Conservation (phyloP, 1,284 basidiomycete genomes). For the Pseudozyma flocculosa region DNA sequence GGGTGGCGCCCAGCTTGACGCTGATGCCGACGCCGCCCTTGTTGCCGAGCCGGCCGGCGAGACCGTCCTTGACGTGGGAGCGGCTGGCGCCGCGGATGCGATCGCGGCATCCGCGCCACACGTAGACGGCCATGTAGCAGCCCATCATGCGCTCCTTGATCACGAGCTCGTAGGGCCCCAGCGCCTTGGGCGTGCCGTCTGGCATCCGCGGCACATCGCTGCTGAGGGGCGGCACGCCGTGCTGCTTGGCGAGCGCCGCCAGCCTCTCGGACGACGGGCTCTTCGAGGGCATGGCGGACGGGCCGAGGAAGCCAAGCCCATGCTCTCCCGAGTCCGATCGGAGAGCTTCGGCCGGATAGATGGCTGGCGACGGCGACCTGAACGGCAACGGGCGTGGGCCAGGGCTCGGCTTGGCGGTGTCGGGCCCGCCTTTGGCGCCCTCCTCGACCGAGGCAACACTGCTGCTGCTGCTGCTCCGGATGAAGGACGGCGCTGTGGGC, state of each 20-base stretch:
- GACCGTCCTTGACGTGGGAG: constrained; percentile 73
- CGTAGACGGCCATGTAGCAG: constrained; percentile 65
- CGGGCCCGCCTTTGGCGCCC: too few species aligned
- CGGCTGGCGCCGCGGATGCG: constrained; percentile 59
- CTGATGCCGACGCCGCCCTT: constrained; percentile 76
- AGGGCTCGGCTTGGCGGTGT: neutral
- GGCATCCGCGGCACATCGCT: neutral
- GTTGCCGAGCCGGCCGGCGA: constrained; percentile 81
- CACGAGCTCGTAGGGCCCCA: constrained; percentile 71
- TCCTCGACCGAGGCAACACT: too few species aligned
- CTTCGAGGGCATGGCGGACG: neutral
- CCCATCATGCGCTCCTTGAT: constrained; percentile 86
- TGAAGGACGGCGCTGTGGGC: too few species aligned
- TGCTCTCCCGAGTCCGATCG: neutral
- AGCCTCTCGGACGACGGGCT: neutral
- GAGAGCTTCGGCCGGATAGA: neutral
- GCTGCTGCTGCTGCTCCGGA: too few species aligned
- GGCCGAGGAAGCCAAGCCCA: neutral
- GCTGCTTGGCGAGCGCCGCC: neutral
- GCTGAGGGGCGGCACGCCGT: neutral
- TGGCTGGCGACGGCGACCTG: neutral
- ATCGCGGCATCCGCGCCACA: constrained; percentile 48
- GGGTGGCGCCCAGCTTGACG: constrained; percentile 70
- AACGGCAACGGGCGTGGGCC: neutral
- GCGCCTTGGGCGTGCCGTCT: constrained; percentile 33